Base-by-base conservation (phyloP, 192 early-diverging fungal species). In the Kappamyces sp. region DNA sequence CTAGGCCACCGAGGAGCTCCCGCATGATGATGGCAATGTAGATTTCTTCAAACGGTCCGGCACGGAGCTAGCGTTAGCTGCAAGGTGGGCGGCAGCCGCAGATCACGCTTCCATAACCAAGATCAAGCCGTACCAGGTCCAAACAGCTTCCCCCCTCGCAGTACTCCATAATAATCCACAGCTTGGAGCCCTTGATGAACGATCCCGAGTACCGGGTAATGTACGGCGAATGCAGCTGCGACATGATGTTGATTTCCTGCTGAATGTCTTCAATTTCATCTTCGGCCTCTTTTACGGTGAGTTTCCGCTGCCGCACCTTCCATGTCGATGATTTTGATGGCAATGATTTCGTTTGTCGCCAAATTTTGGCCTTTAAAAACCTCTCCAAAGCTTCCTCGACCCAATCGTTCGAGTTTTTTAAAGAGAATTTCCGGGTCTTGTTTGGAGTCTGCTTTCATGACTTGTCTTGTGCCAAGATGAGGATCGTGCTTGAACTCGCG, bases 121-220 rank as follows among this genome's bases (percentile, higher is more conserved):
- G 31, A 34, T 2, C 46, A 38, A 1, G 45, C 29, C 36, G 43
- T 14, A 93, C 87, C 62, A 99, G 74, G 65, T 99, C 93, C 22
- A 86, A 81, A 61, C 93, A 95, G 5, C 91, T 94, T 15, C 96
- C 94, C 33, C 96, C 96, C 35, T 80, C 86, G 65, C 92, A 95
- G 65, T 88, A 94, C 73, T 95, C 93, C 93, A 96, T 98, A n/a
- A 94, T 86, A 34, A 98, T 96, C 93, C 93, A 98, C 47, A 98
- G 75, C 57, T 91, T 79, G 15, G 89, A 82, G 1, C 80, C 87
- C 61, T 93, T 90, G 52, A 95, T 75, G 68, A 83, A 96, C 50
- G 93, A 93, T 11, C 88, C 91, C 76, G 87, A 87, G 75, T 95
- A 95, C 54, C 75, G 86, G 74, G 90, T 93, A 40, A 96, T 88